A percentile compares a stretch with the other conserved stretches of the same genome.
Conservation (phyloP, 2,329 filamentous ascomycete species). For the Neocatenulostroma microsporum region DNA sequence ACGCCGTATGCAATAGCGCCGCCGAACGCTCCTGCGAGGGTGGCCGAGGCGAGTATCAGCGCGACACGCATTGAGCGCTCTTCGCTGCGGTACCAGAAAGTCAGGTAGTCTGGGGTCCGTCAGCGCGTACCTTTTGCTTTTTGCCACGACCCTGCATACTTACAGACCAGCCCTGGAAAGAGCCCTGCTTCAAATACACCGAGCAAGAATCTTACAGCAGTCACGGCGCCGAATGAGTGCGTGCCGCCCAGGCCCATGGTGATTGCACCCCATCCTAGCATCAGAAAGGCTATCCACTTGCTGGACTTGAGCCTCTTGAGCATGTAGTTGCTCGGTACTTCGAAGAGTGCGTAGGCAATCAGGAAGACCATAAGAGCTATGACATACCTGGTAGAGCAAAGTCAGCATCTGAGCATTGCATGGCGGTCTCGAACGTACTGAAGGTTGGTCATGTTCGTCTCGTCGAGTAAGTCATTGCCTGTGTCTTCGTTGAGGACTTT, state of each 20-base stretch:
- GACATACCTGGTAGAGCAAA: no score
- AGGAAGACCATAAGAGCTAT: slow-evolving; percentile 48
- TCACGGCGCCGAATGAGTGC: slow-evolving; percentile 36
- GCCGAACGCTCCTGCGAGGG: slow-evolving; percentile 28
- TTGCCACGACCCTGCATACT: no score
- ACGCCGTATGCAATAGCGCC: slow-evolving; percentile 39
- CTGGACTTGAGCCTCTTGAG: slow-evolving; percentile 38
- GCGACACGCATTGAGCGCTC: slow-evolving; percentile 26
- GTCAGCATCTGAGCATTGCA: no score
- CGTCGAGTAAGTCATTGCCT: slow-evolving; percentile 53
- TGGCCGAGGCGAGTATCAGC: slow-evolving; percentile 26
- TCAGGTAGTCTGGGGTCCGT: slow-evolving; percentile 20
- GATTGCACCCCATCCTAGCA: slow-evolving; percentile 25
- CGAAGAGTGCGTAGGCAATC: slow-evolving; percentile 41
- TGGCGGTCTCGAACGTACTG: no score
- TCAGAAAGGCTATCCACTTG: slow-evolving; percentile 27
- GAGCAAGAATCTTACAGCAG: slow-evolving; percentile 36
- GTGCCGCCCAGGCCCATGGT: slow-evolving; percentile 38
- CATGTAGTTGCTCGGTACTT: slow-evolving; percentile 37
- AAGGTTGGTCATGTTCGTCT: slow-evolving; percentile 53
- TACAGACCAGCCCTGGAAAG: slow-evolving; percentile 44
- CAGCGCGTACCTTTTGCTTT: no score
- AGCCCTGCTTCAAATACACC: slow-evolving; percentile 48
- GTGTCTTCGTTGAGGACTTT: slow-evolving; percentile 22
- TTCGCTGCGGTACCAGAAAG: slow-evolving; percentile 27